Evolutionary conservation across 345 rosid genomes (phyloP).

Genomic region (Pelargonium nanum): DNA sequence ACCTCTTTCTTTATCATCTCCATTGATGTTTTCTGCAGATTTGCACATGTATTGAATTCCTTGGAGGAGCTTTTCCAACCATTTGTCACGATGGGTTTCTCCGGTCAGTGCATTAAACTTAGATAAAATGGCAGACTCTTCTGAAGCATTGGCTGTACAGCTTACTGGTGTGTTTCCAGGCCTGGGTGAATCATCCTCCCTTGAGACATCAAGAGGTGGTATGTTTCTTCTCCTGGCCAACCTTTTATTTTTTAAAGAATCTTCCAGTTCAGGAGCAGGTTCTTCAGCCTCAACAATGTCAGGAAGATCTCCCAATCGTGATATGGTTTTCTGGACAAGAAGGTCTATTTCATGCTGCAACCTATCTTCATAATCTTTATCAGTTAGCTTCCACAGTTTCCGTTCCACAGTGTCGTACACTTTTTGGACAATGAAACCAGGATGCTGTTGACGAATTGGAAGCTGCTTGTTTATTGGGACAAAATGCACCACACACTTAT

Average conservation of each 20-base stretch:
- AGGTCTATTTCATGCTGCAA: conserved; percentile 68
- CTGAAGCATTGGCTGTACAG: conserved; percentile 41
- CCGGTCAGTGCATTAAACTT: conserved; percentile 60
- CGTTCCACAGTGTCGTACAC: conserved; percentile 56
- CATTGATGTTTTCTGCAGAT: conserved; percentile 27
- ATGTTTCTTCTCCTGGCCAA: conserved; percentile 32
- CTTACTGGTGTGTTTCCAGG: conserved; percentile 86
- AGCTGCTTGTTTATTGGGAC: conserved; percentile 81
- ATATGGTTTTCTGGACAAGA: conserved; percentile 65
- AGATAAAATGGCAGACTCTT: conserved; percentile 42
- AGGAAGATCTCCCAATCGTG: conserved; percentile 56
- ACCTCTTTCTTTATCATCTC: conserved; percentile 15
- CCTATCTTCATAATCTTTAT: conserved; percentile 62
- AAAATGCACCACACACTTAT: conserved; percentile 89
- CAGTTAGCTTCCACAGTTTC: conserved; percentile 64
- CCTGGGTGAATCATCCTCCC: conserved; percentile 51
- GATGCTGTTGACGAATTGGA: conserved; percentile 66
- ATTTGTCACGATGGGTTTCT: conserved; percentile 68
- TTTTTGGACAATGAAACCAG: conserved; percentile 89
- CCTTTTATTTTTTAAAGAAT: conserved; percentile 36
- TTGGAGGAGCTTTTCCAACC: conserved; percentile 85
- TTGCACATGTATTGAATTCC: conserved; percentile 55
- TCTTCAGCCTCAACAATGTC: conserved; percentile 40
- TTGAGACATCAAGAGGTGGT: conserved; percentile 68
- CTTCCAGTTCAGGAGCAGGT: conserved; percentile 36